A percentile compares a stretch with the other conserved stretches of the same genome.
Evolutionary conservation across 1,284 basidiomycete genomes (phyloP).

Genomic region (Takashimella tepidaria): DNA sequence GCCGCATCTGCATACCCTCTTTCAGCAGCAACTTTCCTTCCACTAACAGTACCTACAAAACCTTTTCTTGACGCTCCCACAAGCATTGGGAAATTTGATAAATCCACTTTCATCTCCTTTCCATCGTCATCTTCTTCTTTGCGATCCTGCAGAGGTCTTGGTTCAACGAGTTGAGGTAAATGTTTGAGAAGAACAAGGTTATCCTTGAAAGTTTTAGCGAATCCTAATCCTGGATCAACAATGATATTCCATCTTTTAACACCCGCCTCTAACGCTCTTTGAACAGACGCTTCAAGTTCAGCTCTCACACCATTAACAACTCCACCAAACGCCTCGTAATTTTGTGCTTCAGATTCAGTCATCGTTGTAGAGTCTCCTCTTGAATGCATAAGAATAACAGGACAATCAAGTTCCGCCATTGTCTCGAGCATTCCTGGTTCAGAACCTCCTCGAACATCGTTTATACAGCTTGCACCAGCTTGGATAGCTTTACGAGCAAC

Average conservation of each 20-base stretch:
- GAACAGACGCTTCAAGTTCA: conserved; percentile 70
- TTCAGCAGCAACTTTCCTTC: conserved; percentile 54
- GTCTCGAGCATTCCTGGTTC: conserved; percentile 62
- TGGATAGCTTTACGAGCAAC: conserved; percentile 73
- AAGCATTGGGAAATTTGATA: conserved; percentile 62
- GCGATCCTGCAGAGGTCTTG: conserved; percentile 17
- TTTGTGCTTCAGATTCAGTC: conserved; percentile 60
- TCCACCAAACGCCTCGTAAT: conserved; percentile 53
- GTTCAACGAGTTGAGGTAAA: conserved; percentile 52
- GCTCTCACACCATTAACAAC: conserved; percentile 65
- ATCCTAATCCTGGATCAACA: conserved; percentile 90
- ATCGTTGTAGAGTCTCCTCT: conserved; percentile 63
- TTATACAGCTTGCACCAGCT: conserved; percentile 89
- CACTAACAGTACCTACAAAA: conserved; percentile 63
- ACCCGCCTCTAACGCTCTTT: conserved; percentile 67
- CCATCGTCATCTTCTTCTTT: conserved; percentile 5
- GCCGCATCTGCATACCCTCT: conserved; percentile 77
- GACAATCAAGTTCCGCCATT: conserved; percentile 57
- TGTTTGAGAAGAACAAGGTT: conserved; percentile 67
- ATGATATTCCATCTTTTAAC: conserved; percentile 86
- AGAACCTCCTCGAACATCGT: conserved; percentile 77
- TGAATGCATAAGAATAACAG: conserved; percentile 90
- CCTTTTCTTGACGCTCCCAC: conserved; percentile 79
- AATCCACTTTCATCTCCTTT: conserved; percentile 19
- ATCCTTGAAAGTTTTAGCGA: conserved; percentile 77